These are phyloP conservation scores for Solanum neorickii DNA, from an alignment of 257 asterid species.

Conservation along the genomic window DNA sequence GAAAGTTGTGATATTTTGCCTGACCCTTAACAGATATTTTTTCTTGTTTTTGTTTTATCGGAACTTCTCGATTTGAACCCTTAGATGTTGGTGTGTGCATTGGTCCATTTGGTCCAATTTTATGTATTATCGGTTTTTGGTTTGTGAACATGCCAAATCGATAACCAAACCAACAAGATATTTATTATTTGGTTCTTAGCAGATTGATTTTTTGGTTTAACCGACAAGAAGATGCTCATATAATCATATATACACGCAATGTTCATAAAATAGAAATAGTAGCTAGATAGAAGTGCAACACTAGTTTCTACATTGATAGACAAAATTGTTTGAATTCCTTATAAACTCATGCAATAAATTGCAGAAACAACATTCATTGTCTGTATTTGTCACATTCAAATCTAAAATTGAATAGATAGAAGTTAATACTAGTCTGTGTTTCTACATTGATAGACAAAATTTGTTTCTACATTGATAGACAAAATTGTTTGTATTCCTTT, in stretches of 20 bases:
- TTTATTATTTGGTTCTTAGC: neutral
- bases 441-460: too few relatives aligned
- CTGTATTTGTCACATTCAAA: neutral
- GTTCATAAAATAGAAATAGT: neutral
- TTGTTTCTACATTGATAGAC: neutral
- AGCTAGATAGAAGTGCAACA: neutral
- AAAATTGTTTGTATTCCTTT: neutral
- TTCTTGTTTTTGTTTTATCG: neutral
- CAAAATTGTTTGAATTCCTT: neutral
- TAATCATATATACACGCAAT: neutral
- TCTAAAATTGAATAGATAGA: neutral
- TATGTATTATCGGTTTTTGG: neutral
- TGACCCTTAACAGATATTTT: neutral
- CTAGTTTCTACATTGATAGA: neutral
- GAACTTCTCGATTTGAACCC: neutral
- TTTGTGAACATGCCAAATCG: neutral
- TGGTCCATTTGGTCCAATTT: neutral
- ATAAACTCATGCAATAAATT: neutral
- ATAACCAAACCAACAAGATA: neutral
- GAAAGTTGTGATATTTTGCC: neutral
- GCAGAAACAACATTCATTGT: neutral
- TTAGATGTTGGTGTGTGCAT: neutral
- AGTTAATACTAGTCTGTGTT: neutral
- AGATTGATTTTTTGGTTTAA: neutral
- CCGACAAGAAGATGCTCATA: neutral